Conservation (phyloP, 331 rosid species). For the Dryas integrifolia region DNA sequence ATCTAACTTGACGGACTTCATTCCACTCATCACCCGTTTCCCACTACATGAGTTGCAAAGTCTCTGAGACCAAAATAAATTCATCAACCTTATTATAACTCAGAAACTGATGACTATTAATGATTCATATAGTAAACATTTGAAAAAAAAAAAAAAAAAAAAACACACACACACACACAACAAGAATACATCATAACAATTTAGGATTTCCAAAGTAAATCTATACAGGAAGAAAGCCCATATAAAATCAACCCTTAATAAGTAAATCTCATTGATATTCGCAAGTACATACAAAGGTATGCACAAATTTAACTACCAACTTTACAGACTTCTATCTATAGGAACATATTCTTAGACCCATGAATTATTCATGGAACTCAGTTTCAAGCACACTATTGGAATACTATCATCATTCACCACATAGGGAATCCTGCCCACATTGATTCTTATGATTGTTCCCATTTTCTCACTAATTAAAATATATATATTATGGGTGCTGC, state of each 20-base stretch:
- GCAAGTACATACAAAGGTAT: neutral
- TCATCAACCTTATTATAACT: neutral
- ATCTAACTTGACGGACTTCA: conserved; percentile 66
- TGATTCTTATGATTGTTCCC: neutral
- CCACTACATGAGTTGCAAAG: conserved; percentile 84
- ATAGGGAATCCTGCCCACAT: neutral
- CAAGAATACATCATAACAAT: neutral
- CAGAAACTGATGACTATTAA: neutral
- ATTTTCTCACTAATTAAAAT: neutral
- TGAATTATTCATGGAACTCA: neutral
- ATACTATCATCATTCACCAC: neutral
- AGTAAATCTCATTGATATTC: neutral
- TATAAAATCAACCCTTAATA: neutral
- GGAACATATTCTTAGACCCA: neutral
- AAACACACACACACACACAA: neutral
- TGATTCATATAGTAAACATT: neutral
- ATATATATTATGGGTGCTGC: neutral
- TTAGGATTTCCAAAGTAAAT: neutral
- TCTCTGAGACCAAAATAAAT: conserved; percentile 38
- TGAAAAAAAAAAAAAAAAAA: neutral
- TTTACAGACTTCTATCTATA: neutral
- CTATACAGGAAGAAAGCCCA: neutral
- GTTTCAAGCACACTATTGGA: neutral
- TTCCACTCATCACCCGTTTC: conserved; percentile 52
- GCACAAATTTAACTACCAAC: neutral